These are phyloP conservation scores for Chlamydomonas sp. DNA, from an alignment of 139 green algal species.

Conservation along the genomic window DNA sequence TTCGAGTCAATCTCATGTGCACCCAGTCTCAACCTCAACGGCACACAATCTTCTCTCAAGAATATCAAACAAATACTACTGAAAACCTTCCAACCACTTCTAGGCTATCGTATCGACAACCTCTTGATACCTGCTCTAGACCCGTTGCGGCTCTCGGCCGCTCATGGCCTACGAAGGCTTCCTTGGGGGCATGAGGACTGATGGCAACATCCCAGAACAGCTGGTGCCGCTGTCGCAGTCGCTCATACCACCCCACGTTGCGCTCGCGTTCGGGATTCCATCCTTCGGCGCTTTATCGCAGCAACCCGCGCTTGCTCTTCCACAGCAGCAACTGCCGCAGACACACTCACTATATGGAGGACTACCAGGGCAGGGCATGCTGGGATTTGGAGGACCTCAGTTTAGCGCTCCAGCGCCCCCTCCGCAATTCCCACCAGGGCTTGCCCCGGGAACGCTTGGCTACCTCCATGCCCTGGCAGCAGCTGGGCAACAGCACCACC, in stretches of 20 bases:
- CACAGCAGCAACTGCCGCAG: not conserved
- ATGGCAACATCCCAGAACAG: not conserved
- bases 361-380: too few relatives aligned
- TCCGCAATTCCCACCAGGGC: not conserved
- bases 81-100: too few relatives aligned
- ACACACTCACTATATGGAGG: conserved; percentile 1
- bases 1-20: too few relatives aligned
- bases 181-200: too few relatives aligned
- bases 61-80: too few relatives aligned
- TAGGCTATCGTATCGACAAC: too few relatives aligned
- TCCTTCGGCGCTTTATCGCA: not conserved
- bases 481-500: conserved; percentile 17
- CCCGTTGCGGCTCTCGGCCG: too few relatives aligned
- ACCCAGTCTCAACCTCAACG: too few relatives aligned
- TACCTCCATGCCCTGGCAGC: conserved; percentile 26
- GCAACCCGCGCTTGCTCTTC: not conserved
- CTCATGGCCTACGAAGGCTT: too few relatives aligned
- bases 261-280: conserved; percentile 17
- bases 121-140: too few relatives aligned
- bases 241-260: conserved; percentile 17
- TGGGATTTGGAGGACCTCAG: too few relatives aligned
- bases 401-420: not conserved
- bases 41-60: too few relatives aligned
- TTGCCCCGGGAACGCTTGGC: not conserved
- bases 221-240: conserved; percentile 12